Base-by-base conservation (phyloP, 768 basidiomycete genomes). In the Mycena metata region DNA sequence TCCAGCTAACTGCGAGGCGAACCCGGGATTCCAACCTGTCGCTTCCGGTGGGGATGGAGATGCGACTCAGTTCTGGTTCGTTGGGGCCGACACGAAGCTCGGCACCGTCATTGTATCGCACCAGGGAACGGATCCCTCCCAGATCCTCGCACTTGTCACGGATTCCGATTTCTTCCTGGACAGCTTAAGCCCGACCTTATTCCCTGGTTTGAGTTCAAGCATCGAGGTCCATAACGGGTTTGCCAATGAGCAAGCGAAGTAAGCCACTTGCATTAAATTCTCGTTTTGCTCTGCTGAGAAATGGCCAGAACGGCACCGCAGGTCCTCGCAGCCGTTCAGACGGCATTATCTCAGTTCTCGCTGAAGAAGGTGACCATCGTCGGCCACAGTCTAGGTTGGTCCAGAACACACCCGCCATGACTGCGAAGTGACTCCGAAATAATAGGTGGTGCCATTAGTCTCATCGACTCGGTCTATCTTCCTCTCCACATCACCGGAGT, bases 401-500 rank as follows among this genome's bases (percentile, higher is more conserved):
- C 7, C 21, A 23, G 17, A 30, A 30, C 30, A 30, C 6, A 30
- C 30, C 30, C 30, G 30, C 30, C 30, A 30, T 30, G 30, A 30
- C 3, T 30, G 30, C 30, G 30, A 30, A 30, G 30, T 30, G 39
- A 39, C 39, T 39, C 11, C 11, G 39, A 39, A 10, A 15, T 39
- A 15, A n/a, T 74, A 80, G 79, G 81, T 45, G 81, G 78, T 52
- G 82, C 83, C 6, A 70, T 83, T 30, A 76, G 80, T 23, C 80
- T 88, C 5, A 77, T 89, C 43, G 86, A 88, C 61, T 78, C 84
- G 8, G 78, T 89, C n/a, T 87, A 81, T 74, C 80, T 89, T 7
- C 85, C 85, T n/a, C 75, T 87, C 24, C 83, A 87, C 64, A 75
- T 90, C 36, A 80, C 86, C 3, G 76, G 73, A 13, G 79, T 82